Evolutionary conservation across 495 filamentous ascomycete species (phyloP), one percentile per base, ranked within the genome.

Genomic region (Daldinia caldariorum): DNA sequence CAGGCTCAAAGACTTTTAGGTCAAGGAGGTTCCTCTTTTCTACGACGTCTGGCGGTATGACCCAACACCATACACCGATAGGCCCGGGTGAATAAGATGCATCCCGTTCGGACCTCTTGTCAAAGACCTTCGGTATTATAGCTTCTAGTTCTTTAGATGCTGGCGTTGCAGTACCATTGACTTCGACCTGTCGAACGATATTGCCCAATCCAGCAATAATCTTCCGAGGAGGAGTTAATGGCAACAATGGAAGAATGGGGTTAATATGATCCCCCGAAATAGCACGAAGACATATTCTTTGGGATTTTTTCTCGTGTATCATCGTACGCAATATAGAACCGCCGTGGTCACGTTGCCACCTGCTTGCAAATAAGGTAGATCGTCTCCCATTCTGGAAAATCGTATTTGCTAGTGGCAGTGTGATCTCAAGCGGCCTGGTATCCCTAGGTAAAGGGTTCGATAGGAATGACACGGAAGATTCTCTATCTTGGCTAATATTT

Each of bases 121-220:
- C 74, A 43, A 93, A 87, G 41, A 91, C 85, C 4, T 77, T 79
- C 1, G 87, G 84, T 35, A 97, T 86, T 14, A 84, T 79, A 26
- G 76, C 77, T 70, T 97, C 93, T 16, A 97, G 79, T 75, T 97
- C 92, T 29, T 83, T 80, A 1, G 92, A 94, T 43, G 94, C 93
- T 13, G 92, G 90, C 39, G 86, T 83, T 8, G 80, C 66, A 37
- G 79, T 73, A 10, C 76, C 77, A 32, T 84, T 82, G 16, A 84
- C 80, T 41, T 88, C 82, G 51, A 96, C 61, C 37, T 88, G 85
- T 51, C 91, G 88, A 22, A 97, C 77, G 47, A 97, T 94, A 72
- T 97, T 97, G 10, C 94, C 94, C 77, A 95, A 88, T 43, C 90
- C 85, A 18, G 85, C 82, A 14, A 87, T 78, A 61, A 97, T 87